phyloP scores from a whole-genome alignment of 192 early-diverging fungal species.

The Entomortierella chlamydospora region DNA sequence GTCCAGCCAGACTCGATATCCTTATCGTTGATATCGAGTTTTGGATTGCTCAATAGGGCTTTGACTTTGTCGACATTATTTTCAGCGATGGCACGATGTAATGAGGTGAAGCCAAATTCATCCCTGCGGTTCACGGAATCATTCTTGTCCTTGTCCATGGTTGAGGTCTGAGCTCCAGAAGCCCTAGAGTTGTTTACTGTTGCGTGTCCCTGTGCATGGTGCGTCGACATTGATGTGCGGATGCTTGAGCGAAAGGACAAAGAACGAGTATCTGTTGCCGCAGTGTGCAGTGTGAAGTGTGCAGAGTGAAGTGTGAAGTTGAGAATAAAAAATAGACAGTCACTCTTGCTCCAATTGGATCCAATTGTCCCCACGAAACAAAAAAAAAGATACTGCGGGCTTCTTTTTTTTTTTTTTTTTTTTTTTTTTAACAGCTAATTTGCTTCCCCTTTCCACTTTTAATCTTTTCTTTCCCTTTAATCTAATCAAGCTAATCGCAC shows the following conservation, averaged over 20 bases:
- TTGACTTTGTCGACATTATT: conserved; percentile 52
- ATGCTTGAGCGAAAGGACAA: neutral
- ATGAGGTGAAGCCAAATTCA: conserved; percentile 47
- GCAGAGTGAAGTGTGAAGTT: too few species aligned
- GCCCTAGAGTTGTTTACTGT: neutral
- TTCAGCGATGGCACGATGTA: conserved; percentile 58
- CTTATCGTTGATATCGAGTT: conserved; percentile 67
- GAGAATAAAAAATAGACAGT: too few species aligned
- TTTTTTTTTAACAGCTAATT: neutral
- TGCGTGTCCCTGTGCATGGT: conserved; percentile 16
- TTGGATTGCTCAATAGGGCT: conserved; percentile 51
- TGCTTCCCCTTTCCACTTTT: too few species aligned
- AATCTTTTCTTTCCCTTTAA: too few species aligned
- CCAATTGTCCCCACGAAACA: neutral
- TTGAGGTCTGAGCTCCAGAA: neutral
- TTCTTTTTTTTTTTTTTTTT: neutral
- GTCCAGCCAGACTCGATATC: conserved; percentile 81
- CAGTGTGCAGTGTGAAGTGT: neutral
- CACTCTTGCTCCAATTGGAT: neutral
- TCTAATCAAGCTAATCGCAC: neutral
- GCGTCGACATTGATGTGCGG: conserved; percentile 18
- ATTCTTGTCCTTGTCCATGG: conserved; percentile 7
- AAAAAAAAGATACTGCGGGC: neutral
- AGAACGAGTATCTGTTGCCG: too few species aligned
- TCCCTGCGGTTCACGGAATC: conserved; percentile 58